These are phyloP conservation scores for Aureobasidium melanogenum DNA, from an alignment of 2,329 filamentous ascomycete genomes.

Conservation along the genomic window DNA sequence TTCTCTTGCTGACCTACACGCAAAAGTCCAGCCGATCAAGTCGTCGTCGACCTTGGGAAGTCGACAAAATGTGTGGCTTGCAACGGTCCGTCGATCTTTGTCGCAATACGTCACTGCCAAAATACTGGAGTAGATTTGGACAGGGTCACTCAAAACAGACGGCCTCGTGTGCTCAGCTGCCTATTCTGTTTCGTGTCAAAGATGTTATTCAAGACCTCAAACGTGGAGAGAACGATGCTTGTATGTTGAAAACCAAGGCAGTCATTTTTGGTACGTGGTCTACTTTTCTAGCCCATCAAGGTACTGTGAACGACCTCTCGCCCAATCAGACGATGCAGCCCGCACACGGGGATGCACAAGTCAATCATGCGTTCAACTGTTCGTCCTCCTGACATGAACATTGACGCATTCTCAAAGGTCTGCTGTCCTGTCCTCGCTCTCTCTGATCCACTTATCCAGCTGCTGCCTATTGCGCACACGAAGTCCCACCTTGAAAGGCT, in stretches of 20 bases:
- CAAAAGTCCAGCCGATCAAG: background rate
- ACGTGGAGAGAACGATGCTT: background rate
- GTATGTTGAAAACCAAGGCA: background rate
- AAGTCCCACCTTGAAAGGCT: conserved; percentile 42
- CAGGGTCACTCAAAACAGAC: background rate
- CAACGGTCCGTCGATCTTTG: conserved; percentile 3
- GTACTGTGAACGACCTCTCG: background rate
- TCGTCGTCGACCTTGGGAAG: background rate
- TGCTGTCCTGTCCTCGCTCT: conserved; percentile 38
- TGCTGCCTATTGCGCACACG: conserved; percentile 32
- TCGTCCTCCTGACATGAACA: background rate
- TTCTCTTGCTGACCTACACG: background rate
- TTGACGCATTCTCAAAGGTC: conserved; percentile 23
- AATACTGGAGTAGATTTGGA: background rate
- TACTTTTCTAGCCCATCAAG: background rate
- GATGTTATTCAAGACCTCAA: background rate
- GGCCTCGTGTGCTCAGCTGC: background rate
- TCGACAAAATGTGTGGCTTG: conserved; percentile 2
- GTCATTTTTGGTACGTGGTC: background rate
- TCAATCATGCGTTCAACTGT: background rate
- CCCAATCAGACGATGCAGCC: background rate
- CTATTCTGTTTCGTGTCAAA: background rate
- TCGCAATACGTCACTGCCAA: background rate
- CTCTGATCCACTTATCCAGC: conserved; percentile 38
- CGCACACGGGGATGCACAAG: background rate